Conservation (phyloP, 495 filamentous ascomycete species). For the Parachaetomium inaequale region DNA sequence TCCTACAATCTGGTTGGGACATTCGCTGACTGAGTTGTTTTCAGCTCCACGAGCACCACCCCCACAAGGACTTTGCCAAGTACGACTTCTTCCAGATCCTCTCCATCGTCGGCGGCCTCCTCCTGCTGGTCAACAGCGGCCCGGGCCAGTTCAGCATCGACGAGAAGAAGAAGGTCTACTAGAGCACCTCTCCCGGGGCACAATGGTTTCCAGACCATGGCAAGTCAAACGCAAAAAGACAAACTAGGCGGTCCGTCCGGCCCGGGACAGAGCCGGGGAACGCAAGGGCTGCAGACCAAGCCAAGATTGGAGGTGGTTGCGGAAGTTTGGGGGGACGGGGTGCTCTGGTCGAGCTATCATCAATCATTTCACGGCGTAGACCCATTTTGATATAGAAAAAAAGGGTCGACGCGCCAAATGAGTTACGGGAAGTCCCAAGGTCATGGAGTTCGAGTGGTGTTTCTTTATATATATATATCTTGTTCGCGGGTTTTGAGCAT, state of each 20-base stretch:
- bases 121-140: constrained; percentile 96
- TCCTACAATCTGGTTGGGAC: no score
- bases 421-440: not conserved
- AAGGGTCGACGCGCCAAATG: constrained; percentile 2
- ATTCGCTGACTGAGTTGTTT: not conserved
- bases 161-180: constrained; percentile 98
- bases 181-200: not conserved
- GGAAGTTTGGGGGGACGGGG: not conserved
- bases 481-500: not conserved
- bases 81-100: constrained; percentile 99
- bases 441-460: constrained; percentile 4
- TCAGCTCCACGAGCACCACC: constrained; percentile 95
- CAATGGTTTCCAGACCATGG: not conserved
- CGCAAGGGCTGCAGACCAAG: not conserved
- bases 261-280: not conserved
- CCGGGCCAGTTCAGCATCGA: constrained; percentile 96
- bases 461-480: not conserved
- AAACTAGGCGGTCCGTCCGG: not conserved
- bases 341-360: not conserved
- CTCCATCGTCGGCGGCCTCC: constrained; percentile 93
- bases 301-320: not conserved
- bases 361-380: not conserved
- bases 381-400: constrained; percentile 16
- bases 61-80: constrained; percentile 99
- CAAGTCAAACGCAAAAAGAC: not conserved